phyloP scores from a whole-genome alignment of 441 rosid species.

The Melastoma candidum region DNA sequence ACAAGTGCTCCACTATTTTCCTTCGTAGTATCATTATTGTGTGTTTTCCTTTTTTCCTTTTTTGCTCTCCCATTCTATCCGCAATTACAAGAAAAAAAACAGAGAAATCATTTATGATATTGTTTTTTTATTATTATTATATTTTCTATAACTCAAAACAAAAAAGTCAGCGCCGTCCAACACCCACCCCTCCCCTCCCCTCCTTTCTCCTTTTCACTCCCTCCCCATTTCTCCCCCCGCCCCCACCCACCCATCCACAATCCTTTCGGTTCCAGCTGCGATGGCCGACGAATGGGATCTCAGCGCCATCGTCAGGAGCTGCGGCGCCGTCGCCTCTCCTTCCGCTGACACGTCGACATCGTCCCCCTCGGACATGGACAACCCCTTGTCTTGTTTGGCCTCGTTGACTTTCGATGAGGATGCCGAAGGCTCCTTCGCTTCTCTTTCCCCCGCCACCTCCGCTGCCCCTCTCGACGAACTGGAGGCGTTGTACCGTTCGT shows the following conservation, averaged over 20 bases:
- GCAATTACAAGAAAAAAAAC: no score
- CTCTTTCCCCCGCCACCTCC: constrained; percentile 16
- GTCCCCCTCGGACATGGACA: background rate
- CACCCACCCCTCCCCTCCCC: background rate
- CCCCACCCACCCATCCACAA: background rate
- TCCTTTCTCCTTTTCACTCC: constrained; percentile 21
- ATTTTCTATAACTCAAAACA: background rate
- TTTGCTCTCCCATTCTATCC: background rate
- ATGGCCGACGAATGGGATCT: constrained; percentile 76
- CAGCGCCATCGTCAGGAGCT: constrained; percentile 53
- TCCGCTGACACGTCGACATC: constrained; percentile 5
- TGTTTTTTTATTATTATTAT: background rate
- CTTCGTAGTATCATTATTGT: constrained; percentile 15
- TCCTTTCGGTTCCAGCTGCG: background rate
- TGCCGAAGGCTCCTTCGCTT: constrained; percentile 25
- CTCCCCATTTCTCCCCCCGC: constrained; percentile 8
- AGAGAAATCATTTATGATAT: no score
- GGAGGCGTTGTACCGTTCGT: constrained; percentile 47
- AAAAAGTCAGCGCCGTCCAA: constrained; percentile 72
- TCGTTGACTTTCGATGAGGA: constrained; percentile 28
- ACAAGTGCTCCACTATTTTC: constrained; percentile 35
- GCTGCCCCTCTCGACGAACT: constrained; percentile 27
- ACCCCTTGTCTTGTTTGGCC: constrained; percentile 27
- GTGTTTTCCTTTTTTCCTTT: constrained; percentile 7
- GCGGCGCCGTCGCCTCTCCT: constrained; percentile 16